phyloP scores from a whole-genome alignment of 169 alveolate species.

The Babesia divergens region DNA sequence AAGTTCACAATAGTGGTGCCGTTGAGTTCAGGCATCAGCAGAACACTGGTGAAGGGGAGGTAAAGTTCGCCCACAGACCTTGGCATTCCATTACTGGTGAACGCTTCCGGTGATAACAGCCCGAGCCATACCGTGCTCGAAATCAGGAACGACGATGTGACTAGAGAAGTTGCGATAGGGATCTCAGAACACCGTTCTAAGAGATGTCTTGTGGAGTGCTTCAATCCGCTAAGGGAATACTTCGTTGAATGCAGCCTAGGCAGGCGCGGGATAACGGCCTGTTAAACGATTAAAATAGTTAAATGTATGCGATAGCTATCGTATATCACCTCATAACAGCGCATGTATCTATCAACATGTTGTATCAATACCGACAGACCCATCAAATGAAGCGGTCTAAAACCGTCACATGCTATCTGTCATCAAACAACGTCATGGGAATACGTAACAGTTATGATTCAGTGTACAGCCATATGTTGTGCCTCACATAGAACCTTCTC shows the following conservation, averaged over 20 bases:
- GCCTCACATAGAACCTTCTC: too few relatives aligned
- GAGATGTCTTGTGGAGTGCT: neutral
- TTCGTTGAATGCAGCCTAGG: neutral
- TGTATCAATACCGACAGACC: too few relatives aligned
- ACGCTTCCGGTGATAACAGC: neutral
- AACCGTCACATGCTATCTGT: too few relatives aligned
- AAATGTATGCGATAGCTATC: neutral
- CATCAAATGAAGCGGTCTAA: too few relatives aligned
- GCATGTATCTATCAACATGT: too few relatives aligned
- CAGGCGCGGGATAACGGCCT: neutral
- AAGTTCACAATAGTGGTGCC: neutral
- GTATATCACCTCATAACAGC: too few relatives aligned
- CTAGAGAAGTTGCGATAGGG: constrained; percentile 20
- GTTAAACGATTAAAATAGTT: neutral
- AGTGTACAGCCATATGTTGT: too few relatives aligned
- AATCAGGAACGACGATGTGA: constrained; percentile 11
- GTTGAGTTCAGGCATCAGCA: constrained; percentile 40
- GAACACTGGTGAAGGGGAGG: constrained; percentile 1
- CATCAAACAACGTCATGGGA: too few relatives aligned
- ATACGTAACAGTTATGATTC: too few relatives aligned
- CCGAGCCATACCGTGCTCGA: constrained; percentile 45
- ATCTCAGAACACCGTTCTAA: constrained; percentile 3
- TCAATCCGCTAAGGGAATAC: neutral
- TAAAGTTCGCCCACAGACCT: neutral
- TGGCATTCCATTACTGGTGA: neutral